phyloP scores from a whole-genome alignment of 2,329 filamentous ascomycete genomes.

The Phoma sp. region DNA sequence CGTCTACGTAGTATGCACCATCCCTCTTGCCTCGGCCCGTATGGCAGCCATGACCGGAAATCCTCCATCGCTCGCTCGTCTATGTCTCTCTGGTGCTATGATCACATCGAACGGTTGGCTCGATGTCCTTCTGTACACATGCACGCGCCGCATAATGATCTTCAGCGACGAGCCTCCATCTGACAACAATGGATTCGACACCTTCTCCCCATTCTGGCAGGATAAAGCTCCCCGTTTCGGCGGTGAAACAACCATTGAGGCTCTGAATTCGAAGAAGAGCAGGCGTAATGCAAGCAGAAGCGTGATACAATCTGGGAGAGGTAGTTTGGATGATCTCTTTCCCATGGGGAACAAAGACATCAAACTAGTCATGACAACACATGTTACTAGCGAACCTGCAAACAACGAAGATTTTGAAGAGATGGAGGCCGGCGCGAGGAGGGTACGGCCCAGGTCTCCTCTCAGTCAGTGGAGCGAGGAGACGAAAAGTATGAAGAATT shows the following conservation, averaged over 20 bases:
- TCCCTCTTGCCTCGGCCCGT: constrained; percentile 70
- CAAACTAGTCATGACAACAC: constrained; percentile 46
- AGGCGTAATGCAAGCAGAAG: constrained; percentile 26
- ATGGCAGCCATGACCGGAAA: constrained; percentile 68
- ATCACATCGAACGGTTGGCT: constrained; percentile 67
- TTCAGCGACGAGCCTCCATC: constrained; percentile 57
- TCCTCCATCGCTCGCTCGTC: constrained; percentile 53
- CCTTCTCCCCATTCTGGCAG: constrained; percentile 46
- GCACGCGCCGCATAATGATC: constrained; percentile 64
- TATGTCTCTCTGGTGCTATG: constrained; percentile 62
- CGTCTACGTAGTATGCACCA: constrained; percentile 73
- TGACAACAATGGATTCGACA: constrained; percentile 45
- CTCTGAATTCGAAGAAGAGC: constrained; percentile 14
- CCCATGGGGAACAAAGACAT: constrained; percentile 37
- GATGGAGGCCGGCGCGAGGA: constrained; percentile 38
- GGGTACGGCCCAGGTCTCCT: constrained; percentile 35
- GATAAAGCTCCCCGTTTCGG: constrained; percentile 50
- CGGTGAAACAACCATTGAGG: constrained; percentile 56
- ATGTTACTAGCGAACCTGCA: constrained; percentile 43
- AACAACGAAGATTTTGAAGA: constrained; percentile 43
- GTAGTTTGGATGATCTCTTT: constrained; percentile 36
- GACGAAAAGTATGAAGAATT: constrained; percentile 27
- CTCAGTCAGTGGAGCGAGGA: constrained; percentile 46
- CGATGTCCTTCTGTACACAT: constrained; percentile 65
- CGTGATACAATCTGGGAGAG: constrained; percentile 22